phyloP scores from a whole-genome alignment of 2,329 filamentous ascomycete genomes.

The Monosporascus sp. region DNA sequence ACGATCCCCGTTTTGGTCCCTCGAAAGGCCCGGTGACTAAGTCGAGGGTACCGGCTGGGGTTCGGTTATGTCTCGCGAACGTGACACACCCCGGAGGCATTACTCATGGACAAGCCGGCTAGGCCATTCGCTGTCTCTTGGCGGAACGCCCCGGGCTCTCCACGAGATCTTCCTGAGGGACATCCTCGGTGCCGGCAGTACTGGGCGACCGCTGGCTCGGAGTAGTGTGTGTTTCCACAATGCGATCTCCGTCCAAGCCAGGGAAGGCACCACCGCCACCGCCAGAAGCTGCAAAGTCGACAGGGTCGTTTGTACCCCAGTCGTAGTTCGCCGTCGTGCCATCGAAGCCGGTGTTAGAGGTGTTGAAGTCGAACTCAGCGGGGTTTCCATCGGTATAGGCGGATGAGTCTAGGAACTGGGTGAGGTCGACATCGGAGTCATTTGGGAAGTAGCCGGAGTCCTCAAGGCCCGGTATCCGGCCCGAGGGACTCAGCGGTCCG shows the following conservation, averaged over 20 bases:
- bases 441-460: constrained; percentile 33
- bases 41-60: too few species aligned
- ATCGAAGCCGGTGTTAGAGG: constrained; percentile 11
- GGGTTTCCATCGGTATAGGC: constrained; percentile 17
- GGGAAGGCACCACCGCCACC: constrained; percentile 3
- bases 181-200: constrained; percentile 46
- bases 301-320: constrained; percentile 17
- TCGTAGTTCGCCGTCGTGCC: constrained; percentile 14
- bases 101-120: neutral
- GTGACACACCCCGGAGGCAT: too few species aligned
- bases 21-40: too few species aligned
- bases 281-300: constrained; percentile 11
- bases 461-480: constrained; percentile 66
- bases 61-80: too few species aligned
- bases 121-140: constrained; percentile 28
- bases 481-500: constrained; percentile 74
- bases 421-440: constrained; percentile 43
- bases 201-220: constrained; percentile 37
- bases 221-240: constrained; percentile 25
- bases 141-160: constrained; percentile 24
- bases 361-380: constrained; percentile 40
- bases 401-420: constrained; percentile 42
- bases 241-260: constrained; percentile 10
- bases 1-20: too few species aligned
- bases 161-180: constrained; percentile 37